A percentile compares a stretch with the other conserved stretches of the same genome.
phyloP scores from a whole-genome alignment of 345 rosid genomes.

The Aquilaria sinensis region DNA sequence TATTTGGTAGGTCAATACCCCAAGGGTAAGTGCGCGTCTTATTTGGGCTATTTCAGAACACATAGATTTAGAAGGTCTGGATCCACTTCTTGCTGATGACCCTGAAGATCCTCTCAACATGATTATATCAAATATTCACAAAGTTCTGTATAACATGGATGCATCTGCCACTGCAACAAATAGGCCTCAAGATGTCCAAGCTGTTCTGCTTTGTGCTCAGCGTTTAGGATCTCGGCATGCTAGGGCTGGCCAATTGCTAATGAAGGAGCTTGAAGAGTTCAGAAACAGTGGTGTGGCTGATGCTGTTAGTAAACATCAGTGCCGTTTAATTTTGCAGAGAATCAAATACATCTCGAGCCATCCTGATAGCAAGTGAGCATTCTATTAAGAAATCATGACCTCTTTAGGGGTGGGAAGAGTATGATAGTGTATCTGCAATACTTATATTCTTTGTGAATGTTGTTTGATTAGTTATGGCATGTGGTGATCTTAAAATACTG shows the following conservation, averaged over 20 bases:
- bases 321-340: conserved; percentile 88
- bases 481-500: neutral
- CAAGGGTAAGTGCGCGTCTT: conserved; percentile 71
- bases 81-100: conserved; percentile 98
- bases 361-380: conserved; percentile 67
- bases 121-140: conserved; percentile 70
- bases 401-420: neutral
- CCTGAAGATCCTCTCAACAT: conserved; percentile 93
- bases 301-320: conserved; percentile 92
- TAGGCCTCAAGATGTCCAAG: conserved; percentile 93
- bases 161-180: conserved; percentile 71
- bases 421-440: neutral
- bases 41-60: conserved; percentile 93
- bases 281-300: conserved; percentile 72
- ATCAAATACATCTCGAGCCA: conserved; percentile 65
- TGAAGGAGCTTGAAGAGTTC: conserved; percentile 93
- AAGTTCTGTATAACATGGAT: conserved; percentile 81
- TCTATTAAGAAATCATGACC: neutral
- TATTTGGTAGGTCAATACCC: conserved; percentile 63
- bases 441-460: conserved; percentile 2
- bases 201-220: conserved; percentile 83
- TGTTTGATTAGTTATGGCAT: conserved; percentile 1
- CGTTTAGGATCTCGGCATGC: conserved; percentile 81
- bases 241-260: conserved; percentile 75
- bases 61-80: conserved; percentile 89